Base-by-base conservation (phyloP, 2,329 filamentous ascomycete species). In the Raffaelea arxii region DNA sequence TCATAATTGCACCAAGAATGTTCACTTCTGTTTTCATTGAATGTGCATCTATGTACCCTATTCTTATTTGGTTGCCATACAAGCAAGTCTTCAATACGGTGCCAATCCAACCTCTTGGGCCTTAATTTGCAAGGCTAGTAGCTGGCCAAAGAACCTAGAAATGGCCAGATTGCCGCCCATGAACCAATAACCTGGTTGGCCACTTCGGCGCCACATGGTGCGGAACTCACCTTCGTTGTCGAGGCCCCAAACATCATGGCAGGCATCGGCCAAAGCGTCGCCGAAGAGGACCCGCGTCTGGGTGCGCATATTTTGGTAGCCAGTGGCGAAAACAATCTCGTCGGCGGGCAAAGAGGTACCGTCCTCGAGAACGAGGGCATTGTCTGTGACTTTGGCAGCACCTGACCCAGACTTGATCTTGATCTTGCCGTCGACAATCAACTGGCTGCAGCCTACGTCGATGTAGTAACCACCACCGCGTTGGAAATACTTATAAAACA, bases 221-320 rank as follows among this genome's bases (percentile, higher is more conserved):
- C 73, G 66, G 52, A 75, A 62, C 63, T 84, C 74, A 3, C 72
- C 73, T 52, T 75, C 70, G 1, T 62, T 56, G 14, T 81, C 76
- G 42, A 81, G 66, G 0, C 77, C 79, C 77, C 80, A 83, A 12
- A 81, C 73, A 51, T 80, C 76, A 6, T 62, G 63, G 11, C 78
- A 69, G 25, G 68, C 66, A 46, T 78, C 72, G 0, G 78, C 81
- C 19, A 84, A 65, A 16, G 70, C 67, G 35, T 80, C 71, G 1
- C 82, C 83, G 48, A 86, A 71, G 19, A 82, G 73, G 32, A 70
- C 66, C 16, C 75, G 65, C 3, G 80, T 75, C 21, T 75, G 75
- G 0, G 75, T 79, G 10, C 70, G 68, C 80, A 86, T 86, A 57
- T 83, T 84, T 52, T 81, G 72, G 54, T 82, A 65, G 4, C 72